Evolutionary conservation across 1,284 basidiomycete species (phyloP).

Genomic region (Rhodotorula sp.): DNA sequence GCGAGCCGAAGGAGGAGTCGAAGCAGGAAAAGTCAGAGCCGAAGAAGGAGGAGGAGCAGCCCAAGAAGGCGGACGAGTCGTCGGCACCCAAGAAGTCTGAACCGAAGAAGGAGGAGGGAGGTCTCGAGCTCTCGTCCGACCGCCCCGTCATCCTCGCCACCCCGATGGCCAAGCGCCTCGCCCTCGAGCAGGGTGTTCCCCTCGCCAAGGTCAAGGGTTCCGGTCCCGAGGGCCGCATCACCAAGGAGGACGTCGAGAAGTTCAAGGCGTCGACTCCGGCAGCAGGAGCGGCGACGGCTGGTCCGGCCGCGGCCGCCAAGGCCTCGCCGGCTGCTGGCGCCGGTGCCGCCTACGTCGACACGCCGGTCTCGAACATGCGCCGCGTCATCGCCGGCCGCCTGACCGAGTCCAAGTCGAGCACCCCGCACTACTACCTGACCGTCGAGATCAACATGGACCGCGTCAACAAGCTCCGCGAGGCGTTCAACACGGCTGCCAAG

Average conservation of each 20-base stretch:
- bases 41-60: constrained; percentile 46
- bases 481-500: constrained; percentile 83
- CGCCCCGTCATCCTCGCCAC: constrained; percentile 76
- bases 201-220: constrained; percentile 87
- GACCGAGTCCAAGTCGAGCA: constrained; percentile 84
- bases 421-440: constrained; percentile 98
- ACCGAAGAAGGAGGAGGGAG: constrained; percentile 56
- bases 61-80: constrained; percentile 45
- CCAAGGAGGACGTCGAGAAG: constrained; percentile 89
- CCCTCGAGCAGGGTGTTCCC: constrained; percentile 90
- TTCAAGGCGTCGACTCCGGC: constrained; percentile 55
- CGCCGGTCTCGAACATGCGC: constrained; percentile 92
- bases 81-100: constrained; percentile 37
- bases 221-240: constrained; percentile 89
- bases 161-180: constrained; percentile 94
- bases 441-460: constrained; percentile 97
- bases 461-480: constrained; percentile 85
- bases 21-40: constrained; percentile 25
- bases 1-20: constrained; percentile 46
- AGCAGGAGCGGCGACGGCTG: constrained; percentile 41
- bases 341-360: constrained; percentile 75
- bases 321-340: constrained; percentile 53
- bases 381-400: constrained; percentile 87
- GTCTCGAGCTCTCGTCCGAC: constrained; percentile 42
- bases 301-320: constrained; percentile 51